phyloP scores from a whole-genome alignment of 495 filamentous ascomycete genomes.

The Patellaria atrata region DNA sequence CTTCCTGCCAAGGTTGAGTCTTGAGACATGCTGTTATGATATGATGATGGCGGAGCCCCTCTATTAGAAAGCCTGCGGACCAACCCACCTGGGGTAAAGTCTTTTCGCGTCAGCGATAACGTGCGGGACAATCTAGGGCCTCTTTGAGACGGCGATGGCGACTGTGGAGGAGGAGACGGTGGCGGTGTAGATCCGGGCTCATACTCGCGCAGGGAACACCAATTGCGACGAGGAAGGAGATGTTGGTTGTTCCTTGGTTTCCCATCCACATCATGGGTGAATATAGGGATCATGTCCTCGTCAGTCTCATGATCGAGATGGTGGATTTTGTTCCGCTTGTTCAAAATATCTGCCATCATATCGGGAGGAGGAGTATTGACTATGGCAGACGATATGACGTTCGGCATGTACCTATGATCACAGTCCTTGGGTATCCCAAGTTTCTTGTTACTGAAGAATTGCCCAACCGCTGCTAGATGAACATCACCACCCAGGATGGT shows the following conservation, averaged over 20 bases:
- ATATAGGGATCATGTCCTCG: slow-evolving; percentile 91
- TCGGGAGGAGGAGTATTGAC: slow-evolving; percentile 86
- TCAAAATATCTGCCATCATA: slow-evolving; percentile 77
- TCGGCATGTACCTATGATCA: slow-evolving; percentile 89
- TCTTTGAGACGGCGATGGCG: slow-evolving; percentile 5
- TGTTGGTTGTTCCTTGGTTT: slow-evolving; percentile 81
- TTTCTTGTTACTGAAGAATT: slow-evolving; percentile 83
- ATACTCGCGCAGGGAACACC: slow-evolving; percentile 77
- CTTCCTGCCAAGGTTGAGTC: slow-evolving; percentile 10
- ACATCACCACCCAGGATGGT: slow-evolving; percentile 88
- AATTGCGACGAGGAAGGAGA: slow-evolving; percentile 82
- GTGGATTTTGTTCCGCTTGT: slow-evolving; percentile 86
- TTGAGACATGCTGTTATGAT: slow-evolving; percentile 18
- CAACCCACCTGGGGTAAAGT: slow-evolving; percentile 17
- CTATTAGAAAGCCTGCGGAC: slow-evolving; percentile 20
- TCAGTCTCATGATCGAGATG: slow-evolving; percentile 76
- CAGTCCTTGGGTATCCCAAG: slow-evolving; percentile 62
- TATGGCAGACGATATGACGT: slow-evolving; percentile 78
- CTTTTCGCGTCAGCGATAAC: slow-evolving; percentile 4
- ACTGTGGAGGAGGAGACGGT: slow-evolving; percentile 37
- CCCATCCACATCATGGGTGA: slow-evolving; percentile 74
- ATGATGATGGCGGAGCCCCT: slow-evolving; percentile 12
- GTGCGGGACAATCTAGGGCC: slow-evolving; percentile 10
- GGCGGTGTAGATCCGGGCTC: slow-evolving; percentile 64
- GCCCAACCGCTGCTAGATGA: slow-evolving; percentile 79